Base-by-base conservation (phyloP, 805 yeast genomes). In the Zygosaccharomyces rouxii region DNA sequence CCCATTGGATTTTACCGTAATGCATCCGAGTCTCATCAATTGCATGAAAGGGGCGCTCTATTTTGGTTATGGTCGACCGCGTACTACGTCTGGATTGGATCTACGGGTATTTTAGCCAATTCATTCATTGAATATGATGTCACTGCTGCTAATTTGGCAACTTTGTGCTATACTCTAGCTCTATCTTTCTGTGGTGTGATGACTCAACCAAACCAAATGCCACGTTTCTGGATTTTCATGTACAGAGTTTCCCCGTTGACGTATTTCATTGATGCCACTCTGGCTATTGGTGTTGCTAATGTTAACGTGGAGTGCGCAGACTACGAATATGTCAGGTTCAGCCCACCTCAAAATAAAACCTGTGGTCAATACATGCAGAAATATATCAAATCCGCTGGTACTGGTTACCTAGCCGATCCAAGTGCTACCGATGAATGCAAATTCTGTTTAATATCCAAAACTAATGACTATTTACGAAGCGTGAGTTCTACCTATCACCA, bases 151-250 rank as follows among this genome's bases (percentile, higher is more conserved):
- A 80, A 81, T 56, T 52, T 81, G 49, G 76, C 80, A 1, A 69
- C 77, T 35, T 60, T 84, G 56, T 59, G 81, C 51, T 83, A 80
- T 66, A 79, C 85, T 2, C 67, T 83, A 72, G 71, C 80, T 37
- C 70, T 86, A 69, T 76, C 78, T 48, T 84, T 86, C 78, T 84
- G 89, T 74, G 95, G 95, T 74, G 87, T 84, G 38, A 70, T 86
- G 70, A 80, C 78, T n/a, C 70, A 78, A 22, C 77, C 80, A 53
- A 70, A 71, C 14, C 70, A 65, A 29, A 62, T 83, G 71, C 86
- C 86, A 26, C 80, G 87, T n/a, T 86, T 86, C 74, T 83, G 90
- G 89, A 71, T 76, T 38, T 85, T 84, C 73, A 81, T 85, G 88
- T 85, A 84, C 73, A 74, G 89, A 62, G 76, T 73, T 14, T 79